Conservation (phyloP, 2,329 filamentous ascomycete species). For the Ophiostoma quercus region DNA sequence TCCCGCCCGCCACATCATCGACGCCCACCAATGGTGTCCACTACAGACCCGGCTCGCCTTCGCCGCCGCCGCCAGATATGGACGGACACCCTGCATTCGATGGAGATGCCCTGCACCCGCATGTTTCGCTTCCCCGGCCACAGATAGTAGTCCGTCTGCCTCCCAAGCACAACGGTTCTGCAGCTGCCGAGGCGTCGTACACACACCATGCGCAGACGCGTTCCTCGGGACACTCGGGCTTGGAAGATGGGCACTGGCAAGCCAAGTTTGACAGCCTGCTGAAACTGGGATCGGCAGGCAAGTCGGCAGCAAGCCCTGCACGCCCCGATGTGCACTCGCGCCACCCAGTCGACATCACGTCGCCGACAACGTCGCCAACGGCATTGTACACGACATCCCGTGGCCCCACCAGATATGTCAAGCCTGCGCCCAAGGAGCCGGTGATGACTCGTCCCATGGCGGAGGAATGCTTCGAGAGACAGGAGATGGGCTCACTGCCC, state of each 20-base stretch:
- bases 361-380: neutral
- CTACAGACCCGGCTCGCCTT: constrained; percentile 51
- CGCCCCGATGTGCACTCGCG: constrained; percentile 32
- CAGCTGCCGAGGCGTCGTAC: neutral
- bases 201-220: neutral
- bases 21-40: neutral
- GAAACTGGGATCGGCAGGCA: constrained; percentile 45
- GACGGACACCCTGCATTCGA: constrained; percentile 67
- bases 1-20: constrained; percentile 18
- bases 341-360: neutral
- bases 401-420: constrained; percentile 37
- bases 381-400: neutral
- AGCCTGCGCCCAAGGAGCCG: constrained; percentile 37
- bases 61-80: constrained; percentile 66
- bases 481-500: constrained; percentile 73
- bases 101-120: constrained; percentile 58
- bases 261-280: constrained; percentile 77
- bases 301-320: constrained; percentile 49
- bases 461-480: constrained; percentile 75
- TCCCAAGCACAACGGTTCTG: constrained; percentile 43
- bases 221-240: neutral
- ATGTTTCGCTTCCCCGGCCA: constrained; percentile 64
- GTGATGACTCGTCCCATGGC: constrained; percentile 63
- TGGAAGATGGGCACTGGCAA: constrained; percentile 50
- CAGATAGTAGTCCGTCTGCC: constrained; percentile 78